Percentiles rank a stretch among this genome's conserved stretches.
These are phyloP conservation scores for Lagenaria siceraria DNA, from an alignment of 306 rosid species.

Conservation along the genomic window DNA sequence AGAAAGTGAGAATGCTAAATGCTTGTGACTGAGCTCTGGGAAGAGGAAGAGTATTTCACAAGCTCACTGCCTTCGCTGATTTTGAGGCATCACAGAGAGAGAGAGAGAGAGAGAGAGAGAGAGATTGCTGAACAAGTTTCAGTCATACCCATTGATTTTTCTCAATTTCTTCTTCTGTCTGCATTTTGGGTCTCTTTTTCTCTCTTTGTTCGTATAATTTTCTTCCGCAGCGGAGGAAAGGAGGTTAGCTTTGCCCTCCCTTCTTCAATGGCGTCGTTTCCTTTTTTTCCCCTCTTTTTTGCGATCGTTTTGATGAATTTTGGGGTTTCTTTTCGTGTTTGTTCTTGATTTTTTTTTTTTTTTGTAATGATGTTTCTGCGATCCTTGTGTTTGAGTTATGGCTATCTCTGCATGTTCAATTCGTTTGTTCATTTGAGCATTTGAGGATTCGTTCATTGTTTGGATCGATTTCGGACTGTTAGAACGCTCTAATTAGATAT, in stretches of 20 bases:
- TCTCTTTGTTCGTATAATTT: neutral
- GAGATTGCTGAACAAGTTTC: neutral
- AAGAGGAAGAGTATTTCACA: slow-evolving; percentile 48
- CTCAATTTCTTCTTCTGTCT: neutral
- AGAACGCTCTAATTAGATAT: neutral
- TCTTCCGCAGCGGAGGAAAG: neutral
- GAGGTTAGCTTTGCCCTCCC: neutral
- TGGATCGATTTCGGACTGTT: neutral
- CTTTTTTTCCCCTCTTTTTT: neutral
- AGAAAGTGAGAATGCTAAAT: neutral
- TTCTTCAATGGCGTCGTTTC: neutral
- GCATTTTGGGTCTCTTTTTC: neutral
- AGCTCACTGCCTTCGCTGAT: slow-evolving; percentile 23
- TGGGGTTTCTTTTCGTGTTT: neutral
- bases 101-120: neutral
- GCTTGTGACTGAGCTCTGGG: slow-evolving; percentile 5
- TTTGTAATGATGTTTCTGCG: neutral
- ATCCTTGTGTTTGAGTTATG: neutral
- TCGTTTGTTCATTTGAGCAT: neutral
- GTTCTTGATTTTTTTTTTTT: neutral
- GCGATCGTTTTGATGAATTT: neutral
- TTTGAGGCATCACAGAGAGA: slow-evolving; percentile 8
- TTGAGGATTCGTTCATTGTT: neutral
- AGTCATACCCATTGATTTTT: neutral
- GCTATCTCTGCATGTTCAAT: neutral